Evolutionary conservation across 1,284 basidiomycete genomes (phyloP).

Genomic region (Puccinia hordei): DNA sequence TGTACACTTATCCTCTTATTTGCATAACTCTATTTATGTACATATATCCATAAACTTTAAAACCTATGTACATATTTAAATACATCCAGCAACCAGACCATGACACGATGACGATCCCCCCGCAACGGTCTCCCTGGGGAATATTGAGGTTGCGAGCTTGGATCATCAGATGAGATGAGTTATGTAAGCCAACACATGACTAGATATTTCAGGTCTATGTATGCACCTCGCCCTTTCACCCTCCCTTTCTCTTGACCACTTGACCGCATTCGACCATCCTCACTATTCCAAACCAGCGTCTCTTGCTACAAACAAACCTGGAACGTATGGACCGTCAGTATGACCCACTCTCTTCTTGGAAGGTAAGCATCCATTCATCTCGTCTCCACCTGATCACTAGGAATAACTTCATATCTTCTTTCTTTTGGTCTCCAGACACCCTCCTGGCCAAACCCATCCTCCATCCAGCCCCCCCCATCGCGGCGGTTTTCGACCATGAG

Average conservation of each 20-base stretch:
- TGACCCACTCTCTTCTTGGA: slow-evolving; percentile 24
- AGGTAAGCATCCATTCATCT: not conserved
- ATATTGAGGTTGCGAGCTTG: not conserved
- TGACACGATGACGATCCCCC: not conserved
- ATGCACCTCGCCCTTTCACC: too few species aligned
- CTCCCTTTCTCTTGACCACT: too few species aligned
- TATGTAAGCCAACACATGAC: too few species aligned
- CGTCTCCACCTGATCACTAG: not conserved
- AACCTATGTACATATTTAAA: too few species aligned
- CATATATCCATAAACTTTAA: too few species aligned
- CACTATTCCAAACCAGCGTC: not conserved
- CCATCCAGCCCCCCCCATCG: slow-evolving; percentile 4
- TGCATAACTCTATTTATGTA: too few species aligned
- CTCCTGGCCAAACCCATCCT: slow-evolving; percentile 19
- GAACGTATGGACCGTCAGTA: not conserved
- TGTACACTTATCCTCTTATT: too few species aligned
- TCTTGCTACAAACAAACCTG: not conserved
- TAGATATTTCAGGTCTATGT: too few species aligned
- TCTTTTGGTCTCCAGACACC: not conserved
- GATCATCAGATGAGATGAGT: too few species aligned
- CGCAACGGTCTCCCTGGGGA: slow-evolving; percentile 1
- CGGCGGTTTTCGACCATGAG: slow-evolving; percentile 15
- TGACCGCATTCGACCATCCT: not conserved
- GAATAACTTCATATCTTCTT: not conserved
- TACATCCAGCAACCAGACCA: too few species aligned